These are phyloP conservation scores for Diddensiella transvaalensis DNA, from an alignment of 805 yeast genomes.

Conservation along the genomic window DNA sequence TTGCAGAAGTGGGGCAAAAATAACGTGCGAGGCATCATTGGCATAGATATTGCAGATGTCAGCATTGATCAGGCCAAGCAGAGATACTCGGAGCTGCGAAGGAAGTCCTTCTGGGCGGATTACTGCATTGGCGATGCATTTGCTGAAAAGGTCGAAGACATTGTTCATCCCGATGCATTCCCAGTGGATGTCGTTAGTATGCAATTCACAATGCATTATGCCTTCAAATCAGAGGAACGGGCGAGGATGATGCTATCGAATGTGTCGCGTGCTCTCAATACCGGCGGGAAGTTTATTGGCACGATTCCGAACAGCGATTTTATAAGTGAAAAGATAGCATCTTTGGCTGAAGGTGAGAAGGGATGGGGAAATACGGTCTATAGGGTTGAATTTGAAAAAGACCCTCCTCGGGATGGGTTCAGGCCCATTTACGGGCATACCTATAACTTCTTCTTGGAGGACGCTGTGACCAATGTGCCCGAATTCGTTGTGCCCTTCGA, in stretches of 20 bases:
- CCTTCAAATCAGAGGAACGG: constrained; percentile 80
- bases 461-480: constrained; percentile 95
- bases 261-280: constrained; percentile 66
- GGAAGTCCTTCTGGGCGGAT: constrained; percentile 63
- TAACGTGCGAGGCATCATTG: constrained; percentile 70
- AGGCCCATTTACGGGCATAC: constrained; percentile 76
- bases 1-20: constrained; percentile 82
- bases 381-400: constrained; percentile 73
- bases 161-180: constrained; percentile 67
- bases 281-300: constrained; percentile 88
- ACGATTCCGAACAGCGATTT: constrained; percentile 92
- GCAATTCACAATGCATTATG: constrained; percentile 94
- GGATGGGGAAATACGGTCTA: constrained; percentile 86
- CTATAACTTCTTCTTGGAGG: constrained; percentile 77
- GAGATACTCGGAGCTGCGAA: constrained; percentile 58
- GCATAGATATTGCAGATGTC: constrained; percentile 87
- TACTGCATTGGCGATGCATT: constrained; percentile 94
- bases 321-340: constrained; percentile 59
- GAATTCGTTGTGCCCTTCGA: constrained; percentile 97
- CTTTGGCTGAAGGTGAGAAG: constrained; percentile 45
- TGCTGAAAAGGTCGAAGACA: constrained; percentile 61
- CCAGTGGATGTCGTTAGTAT: constrained; percentile 87
- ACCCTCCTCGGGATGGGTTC: constrained; percentile 73
- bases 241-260: constrained; percentile 71
- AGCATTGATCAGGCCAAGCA: constrained; percentile 80